Evolutionary conservation across 768 basidiomycete species (phyloP), one percentile per base, ranked within the genome.

Genomic region (Tubosaeta brunneosetosa): DNA sequence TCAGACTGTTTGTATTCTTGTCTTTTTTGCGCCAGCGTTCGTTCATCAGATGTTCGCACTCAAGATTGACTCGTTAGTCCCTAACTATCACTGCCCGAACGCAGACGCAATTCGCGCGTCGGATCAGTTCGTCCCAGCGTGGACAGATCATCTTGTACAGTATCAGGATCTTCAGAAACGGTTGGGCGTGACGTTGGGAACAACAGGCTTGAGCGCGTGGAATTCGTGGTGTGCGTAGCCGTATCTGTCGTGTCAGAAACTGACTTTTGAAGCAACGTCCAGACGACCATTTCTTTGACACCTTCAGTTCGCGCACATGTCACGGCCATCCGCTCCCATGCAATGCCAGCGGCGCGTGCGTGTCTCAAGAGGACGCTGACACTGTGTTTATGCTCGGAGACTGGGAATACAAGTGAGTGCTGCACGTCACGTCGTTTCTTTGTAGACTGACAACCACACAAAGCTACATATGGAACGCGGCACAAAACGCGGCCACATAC

Each of bases 381-480:
- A 74, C 72, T 0, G 80, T 82, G 3, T 84, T 76, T 57, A 73
- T 78, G 17, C 71, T 82, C 5, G 82, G 81, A 0, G 79, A 80
- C 52, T 84, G 80, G 79, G 82, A 84, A 62, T 83, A 84, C 53
- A 78, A 71, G 52, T 84, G 68, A 65, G 54, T 52, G 4, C 17
- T 29, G 6, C 13, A 33, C 13, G 27, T 26, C 32, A 32, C 37
- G 45, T 50, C 26, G 14, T 45, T 34, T 8, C 25, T 5, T n/a
- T 3, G 6, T 0, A 4, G 3, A 42, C 42, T 59, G 46, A 57
- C 27, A 10, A 32, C 14, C 25, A 0, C 27, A 1, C 44, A 14
- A 56, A 79, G 77, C 45, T 79, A 79, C 57, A 77, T 79, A 59
- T 79, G 75, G 74, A 77, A 76, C 52, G 57, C 71, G 0, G 78